A percentile compares a stretch with the other conserved stretches of the same genome.
phyloP scores from a whole-genome alignment of 129 eudicot species.

The Erigeron canadensis region DNA sequence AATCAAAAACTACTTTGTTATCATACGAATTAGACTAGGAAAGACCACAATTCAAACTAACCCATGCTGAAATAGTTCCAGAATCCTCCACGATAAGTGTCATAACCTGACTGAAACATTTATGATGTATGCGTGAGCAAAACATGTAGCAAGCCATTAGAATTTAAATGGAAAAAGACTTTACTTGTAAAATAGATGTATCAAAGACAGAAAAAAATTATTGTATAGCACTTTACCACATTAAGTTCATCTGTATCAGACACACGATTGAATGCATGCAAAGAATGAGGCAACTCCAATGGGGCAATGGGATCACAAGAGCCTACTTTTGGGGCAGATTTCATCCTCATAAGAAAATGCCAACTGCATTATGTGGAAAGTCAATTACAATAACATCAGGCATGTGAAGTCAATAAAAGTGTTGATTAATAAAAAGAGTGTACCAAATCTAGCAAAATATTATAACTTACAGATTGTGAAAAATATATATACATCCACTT shows the following conservation, averaged over 20 bases:
- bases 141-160: slow-evolving; percentile 7
- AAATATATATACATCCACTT: too few species aligned
- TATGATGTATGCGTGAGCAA: slow-evolving; percentile 9
- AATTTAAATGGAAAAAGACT: not conserved
- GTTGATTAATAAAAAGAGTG: not conserved
- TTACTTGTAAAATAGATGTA: not conserved
- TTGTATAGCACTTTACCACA: slow-evolving; percentile 41
- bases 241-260: slow-evolving; percentile 68
- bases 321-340: slow-evolving; percentile 46
- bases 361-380: slow-evolving; percentile 48
- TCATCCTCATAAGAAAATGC: slow-evolving; percentile 92
- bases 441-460: not conserved
- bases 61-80: slow-evolving; percentile 99
- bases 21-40: not conserved
- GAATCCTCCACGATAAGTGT: slow-evolving; percentile 92
- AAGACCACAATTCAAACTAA: slow-evolving; percentile 35
- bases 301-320: slow-evolving; percentile 87
- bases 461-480: too few species aligned
- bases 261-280: slow-evolving; percentile 84
- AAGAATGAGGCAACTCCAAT: slow-evolving; percentile 86
- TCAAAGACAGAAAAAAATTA: not conserved
- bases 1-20: not conserved
- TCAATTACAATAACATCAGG: slow-evolving; percentile 1
- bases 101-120: slow-evolving; percentile 70
- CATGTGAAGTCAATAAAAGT: not conserved